Evolutionary conservation across 768 basidiomycete genomes (phyloP).

Genomic region (Termitomyces sp.): DNA sequence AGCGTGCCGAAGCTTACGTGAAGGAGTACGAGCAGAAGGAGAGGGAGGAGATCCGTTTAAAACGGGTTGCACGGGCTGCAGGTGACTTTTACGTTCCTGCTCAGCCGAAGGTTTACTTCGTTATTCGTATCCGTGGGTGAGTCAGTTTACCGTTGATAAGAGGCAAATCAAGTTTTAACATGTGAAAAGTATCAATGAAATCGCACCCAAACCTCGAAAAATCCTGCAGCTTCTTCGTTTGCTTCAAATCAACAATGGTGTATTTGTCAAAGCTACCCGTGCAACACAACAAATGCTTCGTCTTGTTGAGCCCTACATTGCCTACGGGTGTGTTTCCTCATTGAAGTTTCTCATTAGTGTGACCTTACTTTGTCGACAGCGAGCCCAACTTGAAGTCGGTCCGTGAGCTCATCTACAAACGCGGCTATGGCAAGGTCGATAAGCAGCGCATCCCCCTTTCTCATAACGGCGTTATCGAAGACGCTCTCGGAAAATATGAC

Average conservation of each 20-base stretch:
- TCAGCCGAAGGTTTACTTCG: constrained; percentile 96
- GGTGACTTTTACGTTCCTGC: constrained; percentile 98
- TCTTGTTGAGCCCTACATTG: constrained; percentile 94
- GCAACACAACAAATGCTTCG: constrained; percentile 98
- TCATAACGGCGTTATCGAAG: constrained; percentile 93
- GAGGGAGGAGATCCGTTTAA: constrained; percentile 94
- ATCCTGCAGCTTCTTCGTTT: constrained; percentile 97
- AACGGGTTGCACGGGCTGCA: constrained; percentile 84
- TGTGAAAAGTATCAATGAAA: constrained; percentile 89
- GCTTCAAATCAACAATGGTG: constrained; percentile 99
- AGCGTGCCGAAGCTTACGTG: constrained; percentile 96
- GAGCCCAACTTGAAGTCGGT: constrained; percentile 96
- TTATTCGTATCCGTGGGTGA: constrained; percentile 94
- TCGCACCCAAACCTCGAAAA: constrained; percentile 99
- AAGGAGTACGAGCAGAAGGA: constrained; percentile 93
- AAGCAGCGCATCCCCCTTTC: constrained; percentile 95
- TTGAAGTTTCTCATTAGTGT: not conserved
- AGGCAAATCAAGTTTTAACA: not conserved
- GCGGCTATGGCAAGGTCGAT: constrained; percentile 97
- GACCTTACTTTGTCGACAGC: constrained; percentile 31
- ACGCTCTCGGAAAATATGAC: constrained; percentile 85
- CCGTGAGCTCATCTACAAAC: constrained; percentile 98
- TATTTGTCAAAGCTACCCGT: constrained; percentile 95
- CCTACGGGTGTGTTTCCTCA: constrained; percentile 71
- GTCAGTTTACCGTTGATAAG: constrained; percentile 23